Conservation (phyloP, 495 filamentous ascomycete species). For the Aspergillus avenaceus region DNA sequence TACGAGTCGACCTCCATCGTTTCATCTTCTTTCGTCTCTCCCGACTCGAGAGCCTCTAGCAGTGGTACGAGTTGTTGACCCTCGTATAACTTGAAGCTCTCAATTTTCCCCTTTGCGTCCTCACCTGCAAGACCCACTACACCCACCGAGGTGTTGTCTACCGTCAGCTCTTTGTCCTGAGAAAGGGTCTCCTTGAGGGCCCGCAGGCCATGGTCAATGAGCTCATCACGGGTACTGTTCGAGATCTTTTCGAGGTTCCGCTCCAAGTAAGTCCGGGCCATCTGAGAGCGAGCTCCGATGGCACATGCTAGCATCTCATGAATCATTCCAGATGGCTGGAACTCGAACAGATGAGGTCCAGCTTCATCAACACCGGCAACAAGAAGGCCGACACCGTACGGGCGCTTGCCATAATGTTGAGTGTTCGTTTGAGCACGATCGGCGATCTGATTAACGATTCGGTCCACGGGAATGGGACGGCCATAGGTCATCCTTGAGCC, state of each 20-base stretch:
- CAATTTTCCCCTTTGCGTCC: constrained; percentile 49
- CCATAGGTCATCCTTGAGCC: constrained; percentile 92
- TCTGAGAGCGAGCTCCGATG: constrained; percentile 93
- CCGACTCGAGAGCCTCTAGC: constrained; percentile 62
- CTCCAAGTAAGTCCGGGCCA: constrained; percentile 95
- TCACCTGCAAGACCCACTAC: constrained; percentile 64
- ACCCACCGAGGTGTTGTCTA: constrained; percentile 91
- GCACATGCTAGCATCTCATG: constrained; percentile 95
- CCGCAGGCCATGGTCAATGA: constrained; percentile 82
- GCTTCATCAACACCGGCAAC: constrained; percentile 91
- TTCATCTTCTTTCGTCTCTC: constrained; percentile 59
- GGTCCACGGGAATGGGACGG: constrained; percentile 82
- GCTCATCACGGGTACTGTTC: constrained; percentile 69
- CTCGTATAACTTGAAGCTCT: constrained; percentile 91
- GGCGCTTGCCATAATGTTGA: constrained; percentile 93
- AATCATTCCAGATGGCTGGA: constrained; percentile 93
- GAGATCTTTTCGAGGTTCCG: constrained; percentile 80
- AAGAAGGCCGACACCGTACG: constrained; percentile 92
- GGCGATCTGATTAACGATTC: constrained; percentile 83
- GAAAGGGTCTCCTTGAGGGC: constrained; percentile 93
- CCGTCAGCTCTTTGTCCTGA: constrained; percentile 95
- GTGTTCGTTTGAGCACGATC: constrained; percentile 97
- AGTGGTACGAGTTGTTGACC: constrained; percentile 71
- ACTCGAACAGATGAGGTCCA: constrained; percentile 95
- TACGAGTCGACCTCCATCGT: constrained; percentile 83